These are phyloP conservation scores for Venturia effusa DNA, from an alignment of 2,329 filamentous ascomycete genomes.

Conservation along the genomic window DNA sequence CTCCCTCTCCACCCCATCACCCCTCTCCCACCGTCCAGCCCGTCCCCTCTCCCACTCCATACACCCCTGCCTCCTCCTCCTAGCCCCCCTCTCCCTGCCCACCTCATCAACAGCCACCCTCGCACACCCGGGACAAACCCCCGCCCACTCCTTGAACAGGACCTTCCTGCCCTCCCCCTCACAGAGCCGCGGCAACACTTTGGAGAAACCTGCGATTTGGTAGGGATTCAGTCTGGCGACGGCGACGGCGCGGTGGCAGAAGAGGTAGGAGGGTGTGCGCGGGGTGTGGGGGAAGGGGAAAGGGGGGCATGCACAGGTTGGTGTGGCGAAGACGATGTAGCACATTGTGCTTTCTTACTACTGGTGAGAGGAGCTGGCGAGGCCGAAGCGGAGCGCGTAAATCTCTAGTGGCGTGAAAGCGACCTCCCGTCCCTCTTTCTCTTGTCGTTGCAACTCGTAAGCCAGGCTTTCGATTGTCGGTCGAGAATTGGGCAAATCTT, in stretches of 20 bases:
- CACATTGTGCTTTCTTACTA: not conserved
- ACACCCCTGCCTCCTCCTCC: not conserved
- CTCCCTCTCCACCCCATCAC: not conserved
- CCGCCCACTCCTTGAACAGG: not conserved
- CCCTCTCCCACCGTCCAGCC: not conserved
- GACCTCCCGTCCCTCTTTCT: too few relatives aligned
- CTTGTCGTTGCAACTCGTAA: too few relatives aligned
- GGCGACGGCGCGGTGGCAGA: conserved; percentile 1
- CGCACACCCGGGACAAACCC: not conserved
- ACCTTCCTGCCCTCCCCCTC: not conserved
- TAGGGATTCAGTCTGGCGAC: not conserved
- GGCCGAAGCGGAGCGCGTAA: not conserved
- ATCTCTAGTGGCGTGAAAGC: not conserved
- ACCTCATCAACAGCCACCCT: not conserved
- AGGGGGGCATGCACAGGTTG: conserved; percentile 5
- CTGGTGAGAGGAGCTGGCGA: not conserved
- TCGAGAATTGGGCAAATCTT: too few relatives aligned
- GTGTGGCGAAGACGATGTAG: conserved; percentile 3
- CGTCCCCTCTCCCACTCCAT: not conserved
- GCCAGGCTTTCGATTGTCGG: too few relatives aligned
- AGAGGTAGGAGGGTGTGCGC: not conserved
- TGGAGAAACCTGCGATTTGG: not conserved
- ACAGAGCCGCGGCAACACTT: not conserved
- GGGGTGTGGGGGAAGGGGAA: conserved; percentile 3
- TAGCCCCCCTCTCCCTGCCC: not conserved